Base-by-base conservation (phyloP, 1,284 basidiomycete species). In the Tylopilus sp. region DNA sequence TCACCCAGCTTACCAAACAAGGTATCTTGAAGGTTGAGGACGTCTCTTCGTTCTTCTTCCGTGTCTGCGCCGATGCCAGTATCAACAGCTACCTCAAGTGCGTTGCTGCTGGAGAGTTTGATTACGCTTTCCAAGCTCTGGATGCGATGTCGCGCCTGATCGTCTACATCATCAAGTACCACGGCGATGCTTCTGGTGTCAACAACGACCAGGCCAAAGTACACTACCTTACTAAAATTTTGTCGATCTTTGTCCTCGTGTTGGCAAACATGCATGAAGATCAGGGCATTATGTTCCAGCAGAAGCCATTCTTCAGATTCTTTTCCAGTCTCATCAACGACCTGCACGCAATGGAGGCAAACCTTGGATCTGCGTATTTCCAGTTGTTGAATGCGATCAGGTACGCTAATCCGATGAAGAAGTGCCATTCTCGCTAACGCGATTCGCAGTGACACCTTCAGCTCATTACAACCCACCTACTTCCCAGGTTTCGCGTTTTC, bases 131-230 rank as follows among this genome's bases (percentile, higher is more conserved):
- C 75, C 91, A 92, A 65, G 92, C 93, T 15, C 77, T 98, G 58
- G 97, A 99, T 70, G 93, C 97, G 9, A 88, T 98, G 75, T 93
- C 95, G 40, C 85, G 93, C 59, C 76, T 99, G 58, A 92, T 99
- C 55, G 91, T 95, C 40, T 92, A 97, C 67, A 97, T 99, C 75
- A 95, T 99, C 82, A 99, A 99, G 75, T 98, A 99, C 68, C 96
- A 99, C 59, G 94, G 92, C 21, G 96, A 98, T 67, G 89, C 88
- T 44, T 86, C 78, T 12, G 91, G 89, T 28, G 78, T 88, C 54
- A 90, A 93, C 72, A 91, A 92, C 60, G 90, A 94, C 61, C 89
- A 92, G 60, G 90, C 92, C 18, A 97, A 98, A 70, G 91, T 95
- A 21, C 90, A 97, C 65, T 99, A 99, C 72, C 77, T 97, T 64